Percentiles rank a stretch among this genome's conserved stretches.
Conservation (phyloP, 331 rosid genomes). For the Prunus yedoensis region DNA sequence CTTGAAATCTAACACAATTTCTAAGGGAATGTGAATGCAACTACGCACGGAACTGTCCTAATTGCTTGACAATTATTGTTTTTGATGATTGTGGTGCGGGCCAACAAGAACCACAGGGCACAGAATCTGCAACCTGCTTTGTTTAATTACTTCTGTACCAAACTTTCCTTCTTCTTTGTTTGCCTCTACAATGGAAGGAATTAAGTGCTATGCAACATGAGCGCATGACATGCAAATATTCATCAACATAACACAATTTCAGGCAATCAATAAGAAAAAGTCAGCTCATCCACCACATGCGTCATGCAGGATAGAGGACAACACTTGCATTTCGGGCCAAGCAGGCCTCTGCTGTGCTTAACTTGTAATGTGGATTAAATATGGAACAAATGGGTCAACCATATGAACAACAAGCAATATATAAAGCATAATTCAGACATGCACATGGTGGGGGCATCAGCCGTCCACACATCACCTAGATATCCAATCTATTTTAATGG, state of each 20-base stretch:
- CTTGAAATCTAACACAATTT: background rate
- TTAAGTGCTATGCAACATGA: background rate
- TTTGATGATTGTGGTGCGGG: background rate
- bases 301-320: background rate
- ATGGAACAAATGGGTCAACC: conserved; percentile 22
- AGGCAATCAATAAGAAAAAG: background rate
- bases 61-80: background rate
- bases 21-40: conserved; percentile 1
- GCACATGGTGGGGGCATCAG: conserved; percentile 46
- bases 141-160: background rate
- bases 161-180: background rate
- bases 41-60: background rate
- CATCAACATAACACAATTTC: background rate
- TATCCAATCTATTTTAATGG: background rate
- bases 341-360: no score
- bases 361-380: conserved; percentile 3
- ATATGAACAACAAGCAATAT: background rate
- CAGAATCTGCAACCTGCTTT: background rate
- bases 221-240: background rate
- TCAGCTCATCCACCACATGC: conserved; percentile 9
- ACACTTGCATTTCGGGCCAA: conserved; percentile 8
- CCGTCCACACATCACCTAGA: conserved; percentile 13
- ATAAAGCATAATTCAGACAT: conserved; percentile 17
- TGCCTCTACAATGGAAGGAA: background rate
- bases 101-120: background rate